Evolutionary conservation across 108 stramenopile species (phyloP), one percentile per base, ranked within the genome.

Genomic region (Nitzschia putrida): DNA sequence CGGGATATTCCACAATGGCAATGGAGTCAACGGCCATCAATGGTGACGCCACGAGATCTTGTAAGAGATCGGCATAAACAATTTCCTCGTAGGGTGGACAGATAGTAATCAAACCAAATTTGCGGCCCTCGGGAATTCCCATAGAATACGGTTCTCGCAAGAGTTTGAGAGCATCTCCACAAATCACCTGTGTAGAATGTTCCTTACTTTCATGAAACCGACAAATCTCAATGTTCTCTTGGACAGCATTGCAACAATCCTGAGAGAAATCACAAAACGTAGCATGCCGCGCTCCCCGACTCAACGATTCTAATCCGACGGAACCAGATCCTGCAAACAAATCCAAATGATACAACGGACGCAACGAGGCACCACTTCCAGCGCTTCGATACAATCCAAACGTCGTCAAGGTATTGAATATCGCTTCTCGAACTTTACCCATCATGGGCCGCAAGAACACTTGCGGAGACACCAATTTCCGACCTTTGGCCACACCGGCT

Each of bases 361-460:
- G 1, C 29, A 4, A n/a, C n/a, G n/a, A n/a, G n/a, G n/a, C n/a
- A n/a, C n/a, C n/a, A 7, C 52, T 52, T 38, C 75, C 79, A 52
- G 87, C 83, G 26, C 3, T 0, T 40, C 44, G n/a, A 74, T 95
- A 98, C 58, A 98, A 53, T 8, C 94, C 96, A 77, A 97, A 94
- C 41, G 81, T 83, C 16, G 73, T 83, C 37, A 98, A 82, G 8
- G 96, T 97, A 42, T 84, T 88, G 79, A 88, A 98, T 7, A 97
- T 83, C 37, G 97, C 96, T 78, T 98, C 97, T 51, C 87, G 68
- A 12, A 98, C 97, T 77, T 97, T 98, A 12, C 95, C 95, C 97
- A 98, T 98, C 97, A 98, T 98, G 53, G 97, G 97, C 38, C 97
- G 85, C 41, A 98, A 75, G 66, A 95, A 95, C n/a, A 97, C 96